Evolutionary conservation across 2,329 filamentous ascomycete species (phyloP).

Genomic region (Seiridium unicorne): DNA sequence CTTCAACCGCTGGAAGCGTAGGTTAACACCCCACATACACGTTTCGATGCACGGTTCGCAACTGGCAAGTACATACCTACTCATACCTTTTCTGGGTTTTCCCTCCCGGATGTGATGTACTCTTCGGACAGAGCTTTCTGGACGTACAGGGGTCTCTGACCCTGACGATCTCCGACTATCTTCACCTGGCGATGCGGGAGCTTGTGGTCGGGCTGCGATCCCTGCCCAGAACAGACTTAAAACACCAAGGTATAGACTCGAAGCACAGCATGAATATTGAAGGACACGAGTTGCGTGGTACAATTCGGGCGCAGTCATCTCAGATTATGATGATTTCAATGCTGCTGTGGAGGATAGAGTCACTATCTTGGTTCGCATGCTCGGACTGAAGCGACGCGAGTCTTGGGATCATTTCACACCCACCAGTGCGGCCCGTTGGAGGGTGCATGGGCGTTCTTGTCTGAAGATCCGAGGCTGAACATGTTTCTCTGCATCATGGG

Average conservation of each 20-base stretch:
- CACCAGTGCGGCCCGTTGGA: not conserved
- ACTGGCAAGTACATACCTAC: not conserved
- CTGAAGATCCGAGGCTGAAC: conserved; percentile 6
- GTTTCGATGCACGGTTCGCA: not conserved
- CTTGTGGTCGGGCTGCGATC: conserved; percentile 5
- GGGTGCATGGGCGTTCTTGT: not conserved
- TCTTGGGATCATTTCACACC: not conserved
- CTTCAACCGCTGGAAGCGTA: not conserved
- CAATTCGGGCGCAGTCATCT: not conserved
- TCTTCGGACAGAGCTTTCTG: conserved; percentile 8
- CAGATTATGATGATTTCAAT: not conserved
- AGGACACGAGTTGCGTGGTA: conserved; percentile 4
- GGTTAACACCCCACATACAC: not conserved
- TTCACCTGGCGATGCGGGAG: conserved; percentile 3
- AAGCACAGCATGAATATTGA: conserved; percentile 10
- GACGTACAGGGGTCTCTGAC: conserved; percentile 7
- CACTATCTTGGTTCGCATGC: not conserved
- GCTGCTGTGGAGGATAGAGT: not conserved
- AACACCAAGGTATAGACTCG: not conserved
- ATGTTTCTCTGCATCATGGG: conserved; percentile 1
- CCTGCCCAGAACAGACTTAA: conserved; percentile 11
- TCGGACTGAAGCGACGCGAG: not conserved
- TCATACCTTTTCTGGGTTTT: not conserved
- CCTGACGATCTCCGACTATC: conserved; percentile 6
- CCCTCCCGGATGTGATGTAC: not conserved